Conservation (phyloP, 495 filamentous ascomycete genomes). For the Immersiella caudata region DNA sequence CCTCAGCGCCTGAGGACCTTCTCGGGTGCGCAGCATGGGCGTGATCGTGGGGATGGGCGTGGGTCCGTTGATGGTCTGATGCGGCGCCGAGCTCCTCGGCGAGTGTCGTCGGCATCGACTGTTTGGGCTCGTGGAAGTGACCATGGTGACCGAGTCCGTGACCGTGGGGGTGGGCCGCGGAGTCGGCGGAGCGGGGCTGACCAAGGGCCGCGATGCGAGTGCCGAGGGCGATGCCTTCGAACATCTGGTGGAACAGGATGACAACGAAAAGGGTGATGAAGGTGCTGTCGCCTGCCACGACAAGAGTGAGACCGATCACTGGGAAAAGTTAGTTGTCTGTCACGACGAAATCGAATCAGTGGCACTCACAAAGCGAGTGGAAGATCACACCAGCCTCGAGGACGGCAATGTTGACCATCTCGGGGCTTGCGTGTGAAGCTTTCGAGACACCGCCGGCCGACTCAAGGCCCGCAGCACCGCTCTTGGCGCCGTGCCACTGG, state of each 20-base stretch:
- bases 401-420: conserved; percentile 61
- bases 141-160: conserved; percentile 24
- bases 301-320: conserved; percentile 63
- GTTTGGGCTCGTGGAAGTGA: conserved; percentile 10
- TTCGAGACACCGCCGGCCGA: conserved; percentile 4
- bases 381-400: conserved; percentile 74
- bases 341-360: conserved; percentile 11
- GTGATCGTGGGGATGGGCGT: conserved; percentile 6
- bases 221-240: conserved; percentile 77
- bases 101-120: conserved; percentile 13
- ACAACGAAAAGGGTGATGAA: conserved; percentile 61
- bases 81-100: conserved; percentile 16
- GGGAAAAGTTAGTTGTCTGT: conserved; percentile 7
- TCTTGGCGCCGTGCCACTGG: conserved; percentile 37
- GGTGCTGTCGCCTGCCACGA: conserved; percentile 58
- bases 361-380: conserved; percentile 61
- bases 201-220: conserved; percentile 67
- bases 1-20: background rate
- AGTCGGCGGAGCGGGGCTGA: background rate
- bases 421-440: conserved; percentile 10
- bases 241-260: conserved; percentile 70
- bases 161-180: conserved; percentile 13
- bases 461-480: conserved; percentile 9
- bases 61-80: conserved; percentile 12
- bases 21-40: conserved; percentile 12